Conservation (phyloP, 192 early-diverging fungal genomes). For the Backusella liffmaniae region DNA sequence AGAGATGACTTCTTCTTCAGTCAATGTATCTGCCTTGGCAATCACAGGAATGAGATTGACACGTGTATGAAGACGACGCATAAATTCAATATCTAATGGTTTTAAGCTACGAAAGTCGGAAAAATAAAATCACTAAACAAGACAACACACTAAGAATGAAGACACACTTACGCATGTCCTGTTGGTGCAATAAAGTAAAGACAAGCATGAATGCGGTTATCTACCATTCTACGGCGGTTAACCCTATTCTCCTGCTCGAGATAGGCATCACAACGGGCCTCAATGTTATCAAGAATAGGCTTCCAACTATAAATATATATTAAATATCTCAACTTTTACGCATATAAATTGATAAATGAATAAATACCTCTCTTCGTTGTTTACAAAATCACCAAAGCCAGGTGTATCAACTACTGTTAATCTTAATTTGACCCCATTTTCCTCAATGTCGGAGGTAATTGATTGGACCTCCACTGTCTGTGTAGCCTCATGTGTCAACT, state of each 20-base stretch:
- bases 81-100: slow-evolving; percentile 93
- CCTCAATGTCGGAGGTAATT: slow-evolving; percentile 90
- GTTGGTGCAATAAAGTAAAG: slow-evolving; percentile 98
- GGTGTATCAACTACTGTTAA: slow-evolving; percentile 97
- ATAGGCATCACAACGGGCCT: slow-evolving; percentile 92
- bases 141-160: neutral
- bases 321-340: neutral
- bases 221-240: slow-evolving; percentile 85
- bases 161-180: slow-evolving; percentile 73
- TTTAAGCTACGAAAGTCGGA: slow-evolving; percentile 53
- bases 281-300: slow-evolving; percentile 93
- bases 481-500: slow-evolving; percentile 59
- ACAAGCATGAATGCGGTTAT: slow-evolving; percentile 93
- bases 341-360: neutral
- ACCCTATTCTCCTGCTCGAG: slow-evolving; percentile 91
- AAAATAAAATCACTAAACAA: neutral
- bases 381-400: slow-evolving; percentile 98
- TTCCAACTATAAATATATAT: slow-evolving; percentile 72
- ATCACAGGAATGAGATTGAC: slow-evolving; percentile 90
- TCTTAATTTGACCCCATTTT: slow-evolving; percentile 91
- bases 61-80: slow-evolving; percentile 86
- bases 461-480: slow-evolving; percentile 80
- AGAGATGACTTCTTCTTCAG: slow-evolving; percentile 69
- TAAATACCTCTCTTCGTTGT: slow-evolving; percentile 89
- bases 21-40: slow-evolving; percentile 91